phyloP scores from a whole-genome alignment of 345 rosid species.

The Turnera subulata region DNA sequence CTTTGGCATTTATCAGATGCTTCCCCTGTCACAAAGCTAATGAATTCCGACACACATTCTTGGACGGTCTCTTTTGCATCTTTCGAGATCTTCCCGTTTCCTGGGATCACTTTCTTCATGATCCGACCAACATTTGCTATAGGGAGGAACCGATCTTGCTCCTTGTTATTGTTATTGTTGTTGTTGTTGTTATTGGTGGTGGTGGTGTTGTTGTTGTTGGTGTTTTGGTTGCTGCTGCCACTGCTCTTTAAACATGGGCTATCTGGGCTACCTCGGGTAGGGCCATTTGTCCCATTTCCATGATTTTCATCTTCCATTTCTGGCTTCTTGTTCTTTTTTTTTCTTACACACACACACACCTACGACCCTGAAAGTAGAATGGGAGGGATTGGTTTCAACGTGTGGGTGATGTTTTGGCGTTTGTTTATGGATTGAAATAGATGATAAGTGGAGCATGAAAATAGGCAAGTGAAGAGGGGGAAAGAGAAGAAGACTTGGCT shows the following conservation, averaged over 20 bases:
- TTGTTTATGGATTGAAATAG: conserved; percentile 16
- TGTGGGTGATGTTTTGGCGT: not conserved
- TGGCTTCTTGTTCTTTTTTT: not conserved
- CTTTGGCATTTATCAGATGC: conserved; percentile 22
- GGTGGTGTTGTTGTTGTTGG: conserved; percentile 13
- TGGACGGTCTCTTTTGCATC: conserved; percentile 16
- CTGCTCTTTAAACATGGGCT: conserved; percentile 41
- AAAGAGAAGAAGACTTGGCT: conserved; percentile 19
- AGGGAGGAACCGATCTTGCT: conserved; percentile 16
- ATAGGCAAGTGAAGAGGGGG: conserved; percentile 37
- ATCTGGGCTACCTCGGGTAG: conserved; percentile 37
- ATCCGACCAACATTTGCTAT: conserved; percentile 23
- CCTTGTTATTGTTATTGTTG: conserved; percentile 20
- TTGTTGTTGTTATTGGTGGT: conserved; percentile 3
- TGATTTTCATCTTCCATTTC: conserved; percentile 55
- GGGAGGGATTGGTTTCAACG: conserved; percentile 12
- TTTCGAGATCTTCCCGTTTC: conserved; percentile 17
- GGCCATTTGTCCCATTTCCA: conserved; percentile 29
- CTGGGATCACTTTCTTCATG: conserved; percentile 18
- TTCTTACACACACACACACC: not conserved
- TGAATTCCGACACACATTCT: conserved; percentile 22
- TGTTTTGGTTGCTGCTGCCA: conserved; percentile 15
- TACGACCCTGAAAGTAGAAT: too few species aligned
- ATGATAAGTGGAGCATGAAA: conserved; percentile 34
- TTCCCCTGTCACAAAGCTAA: conserved; percentile 16